Conservation (phyloP, 2,329 filamentous ascomycete genomes). For the Conoideocrella luteorostrata region DNA sequence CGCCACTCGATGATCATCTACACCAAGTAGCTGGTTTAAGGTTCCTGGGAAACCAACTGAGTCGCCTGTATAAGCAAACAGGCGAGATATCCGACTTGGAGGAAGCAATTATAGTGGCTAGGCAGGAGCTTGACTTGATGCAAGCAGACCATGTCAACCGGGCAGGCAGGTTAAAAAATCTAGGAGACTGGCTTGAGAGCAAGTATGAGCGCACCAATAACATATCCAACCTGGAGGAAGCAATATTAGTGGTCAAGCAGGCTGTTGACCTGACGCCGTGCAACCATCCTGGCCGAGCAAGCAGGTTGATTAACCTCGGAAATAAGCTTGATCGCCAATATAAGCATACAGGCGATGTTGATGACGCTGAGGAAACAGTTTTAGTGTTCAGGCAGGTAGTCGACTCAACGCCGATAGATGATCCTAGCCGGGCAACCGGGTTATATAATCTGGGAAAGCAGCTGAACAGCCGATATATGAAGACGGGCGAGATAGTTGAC, state of each 20-base stretch:
- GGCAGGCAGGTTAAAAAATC: too few relatives aligned
- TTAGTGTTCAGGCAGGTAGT: conserved; percentile 1
- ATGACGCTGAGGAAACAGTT: conserved; percentile 7
- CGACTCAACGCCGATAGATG: neutral
- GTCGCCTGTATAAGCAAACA: too few relatives aligned
- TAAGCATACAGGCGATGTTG: conserved; percentile 6
- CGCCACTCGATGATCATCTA: too few relatives aligned
- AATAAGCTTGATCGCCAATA: conserved; percentile 3
- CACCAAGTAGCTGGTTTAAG: too few relatives aligned
- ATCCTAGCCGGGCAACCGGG: neutral
- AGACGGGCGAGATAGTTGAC: neutral
- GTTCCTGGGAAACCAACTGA: too few relatives aligned
- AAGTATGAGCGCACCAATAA: too few relatives aligned
- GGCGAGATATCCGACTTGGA: too few relatives aligned
- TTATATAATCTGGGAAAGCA: neutral
- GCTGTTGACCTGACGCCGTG: neutral
- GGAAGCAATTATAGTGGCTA: too few relatives aligned
- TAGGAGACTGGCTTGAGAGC: too few relatives aligned
- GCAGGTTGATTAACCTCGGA: conserved; percentile 1
- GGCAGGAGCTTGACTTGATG: too few relatives aligned
- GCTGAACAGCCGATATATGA: conserved; percentile 1
- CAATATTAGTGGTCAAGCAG: neutral
- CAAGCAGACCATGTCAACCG: too few relatives aligned
- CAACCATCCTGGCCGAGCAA: neutral
- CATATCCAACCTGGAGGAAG: conserved; percentile 8